Percentiles rank a stretch among this genome's conserved stretches.
Conservation (phyloP, 1,139 yeast species). For the Yamadazyma dendronema region DNA sequence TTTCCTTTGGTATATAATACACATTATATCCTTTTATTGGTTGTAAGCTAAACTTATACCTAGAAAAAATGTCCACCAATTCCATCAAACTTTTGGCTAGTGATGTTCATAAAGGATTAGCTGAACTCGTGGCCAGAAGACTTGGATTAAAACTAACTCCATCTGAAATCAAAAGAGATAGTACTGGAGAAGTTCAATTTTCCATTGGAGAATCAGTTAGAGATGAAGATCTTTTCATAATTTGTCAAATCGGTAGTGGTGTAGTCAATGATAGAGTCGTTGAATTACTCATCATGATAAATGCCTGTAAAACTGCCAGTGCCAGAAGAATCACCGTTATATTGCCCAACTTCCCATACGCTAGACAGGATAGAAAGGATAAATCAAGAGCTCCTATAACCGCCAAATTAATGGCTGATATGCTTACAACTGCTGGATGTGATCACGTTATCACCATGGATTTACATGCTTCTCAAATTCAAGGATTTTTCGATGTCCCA, state of each 20-base stretch:
- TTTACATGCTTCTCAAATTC: slow-evolving; percentile 80
- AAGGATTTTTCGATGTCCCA: slow-evolving; percentile 78
- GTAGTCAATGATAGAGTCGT: slow-evolving; percentile 68
- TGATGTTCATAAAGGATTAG: slow-evolving; percentile 87
- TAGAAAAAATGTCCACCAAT: slow-evolving; percentile 69
- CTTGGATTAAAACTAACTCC: slow-evolving; percentile 62
- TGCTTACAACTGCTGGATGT: slow-evolving; percentile 78
- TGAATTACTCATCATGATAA: slow-evolving; percentile 70
- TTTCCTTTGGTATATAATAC: slow-evolving; percentile 3
- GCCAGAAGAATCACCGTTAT: slow-evolving; percentile 79
- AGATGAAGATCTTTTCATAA: slow-evolving; percentile 86
- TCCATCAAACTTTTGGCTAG: slow-evolving; percentile 88
- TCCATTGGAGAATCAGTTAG: slow-evolving; percentile 93
- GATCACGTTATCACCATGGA: slow-evolving; percentile 83
- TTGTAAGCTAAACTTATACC: slow-evolving; percentile 50
- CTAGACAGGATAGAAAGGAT: slow-evolving; percentile 81
- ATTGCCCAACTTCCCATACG: slow-evolving; percentile 78
- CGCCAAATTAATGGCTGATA: slow-evolving; percentile 73
- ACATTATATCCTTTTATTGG: background rate
- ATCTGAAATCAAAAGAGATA: slow-evolving; percentile 65
- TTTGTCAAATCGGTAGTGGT: slow-evolving; percentile 68
- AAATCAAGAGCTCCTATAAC: slow-evolving; percentile 81
- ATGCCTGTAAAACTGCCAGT: slow-evolving; percentile 77
- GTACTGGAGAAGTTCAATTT: slow-evolving; percentile 84
- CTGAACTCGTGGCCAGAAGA: slow-evolving; percentile 67